These are phyloP conservation scores for Vachellia pachyceras DNA, from an alignment of 306 rosid species.

Conservation along the genomic window DNA sequence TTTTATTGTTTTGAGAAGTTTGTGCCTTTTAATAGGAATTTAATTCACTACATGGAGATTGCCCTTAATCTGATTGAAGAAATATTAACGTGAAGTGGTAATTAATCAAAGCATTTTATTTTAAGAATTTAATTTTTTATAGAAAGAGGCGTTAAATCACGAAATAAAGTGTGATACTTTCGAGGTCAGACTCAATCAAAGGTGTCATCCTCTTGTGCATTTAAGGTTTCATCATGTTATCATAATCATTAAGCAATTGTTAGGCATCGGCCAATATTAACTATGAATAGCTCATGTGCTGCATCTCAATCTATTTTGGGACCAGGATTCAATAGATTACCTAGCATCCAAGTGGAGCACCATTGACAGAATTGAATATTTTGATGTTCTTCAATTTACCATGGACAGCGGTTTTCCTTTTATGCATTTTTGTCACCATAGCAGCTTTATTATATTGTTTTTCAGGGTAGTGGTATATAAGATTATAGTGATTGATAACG, in stretches of 20 bases:
- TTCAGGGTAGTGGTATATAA: constrained; percentile 20
- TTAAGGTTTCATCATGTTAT: background rate
- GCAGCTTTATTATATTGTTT: constrained; percentile 13
- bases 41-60: background rate
- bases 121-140: background rate
- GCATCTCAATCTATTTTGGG: constrained; percentile 10
- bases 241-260: background rate
- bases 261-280: background rate
- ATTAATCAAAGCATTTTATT: background rate
- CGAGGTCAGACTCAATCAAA: background rate
- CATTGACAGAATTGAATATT: constrained; percentile 11
- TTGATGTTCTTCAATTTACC: background rate
- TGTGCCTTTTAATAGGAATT: background rate
- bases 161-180: background rate
- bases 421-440: constrained; percentile 16
- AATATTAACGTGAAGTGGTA: background rate
- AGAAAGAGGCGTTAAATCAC: background rate
- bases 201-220: constrained; percentile 2
- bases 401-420: constrained; percentile 2
- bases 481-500: constrained; percentile 9
- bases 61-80: constrained; percentile 14
- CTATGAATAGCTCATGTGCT: background rate
- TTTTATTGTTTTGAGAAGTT: constrained; percentile 5
- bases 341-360: background rate
- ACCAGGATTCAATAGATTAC: constrained; percentile 2